Evolutionary conservation across 345 rosid genomes (phyloP), one percentile per base, ranked within the genome.

Genomic region (Acer negundo): DNA sequence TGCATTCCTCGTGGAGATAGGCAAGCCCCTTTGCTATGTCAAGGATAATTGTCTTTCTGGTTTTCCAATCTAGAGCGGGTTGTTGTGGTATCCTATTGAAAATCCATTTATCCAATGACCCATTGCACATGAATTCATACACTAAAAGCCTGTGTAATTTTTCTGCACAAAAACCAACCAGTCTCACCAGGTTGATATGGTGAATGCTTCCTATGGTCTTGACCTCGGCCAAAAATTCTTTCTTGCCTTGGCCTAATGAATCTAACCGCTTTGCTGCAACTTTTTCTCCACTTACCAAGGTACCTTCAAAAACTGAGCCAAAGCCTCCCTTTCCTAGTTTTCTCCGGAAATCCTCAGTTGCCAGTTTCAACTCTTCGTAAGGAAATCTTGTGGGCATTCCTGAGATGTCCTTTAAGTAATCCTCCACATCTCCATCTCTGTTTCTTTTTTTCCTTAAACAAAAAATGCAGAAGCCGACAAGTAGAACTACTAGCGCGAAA

Each of bases 111-210:
- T 62, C 66, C 28, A 62, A 24, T 23, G 66, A 62, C 0, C 66
- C 66, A 24, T 62, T 62, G 6, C 35, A 12, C 66, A 62, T 26
- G 6, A 24, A 24, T 13, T 62, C 66, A 62, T 62, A 62, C 4
- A 62, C 66, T 15, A 62, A 24, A 62, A 62, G 66, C 66, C 66
- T 62, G 1, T 26, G 66, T 4, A 28, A 62, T 3, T 49, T 49
- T 49, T 49, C 55, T 12, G 55, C 1, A 49, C 55, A 49, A 49
- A 49, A 49, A 0, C 66, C 66, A 62, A 62, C 12, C 1, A 62
- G 16, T 62, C 66, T 62, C 28, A 62, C 66, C 66, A 62, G 6
- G 66, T 62, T 62, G 40, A 62, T 6, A 62, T 62, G 66, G 40
- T 62, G 66, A 9, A 62, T 62, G 13, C 35, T 62, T 23, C 66